Base-by-base conservation (phyloP, 1,284 basidiomycete genomes). In the Papiliotrema nemorosa region DNA sequence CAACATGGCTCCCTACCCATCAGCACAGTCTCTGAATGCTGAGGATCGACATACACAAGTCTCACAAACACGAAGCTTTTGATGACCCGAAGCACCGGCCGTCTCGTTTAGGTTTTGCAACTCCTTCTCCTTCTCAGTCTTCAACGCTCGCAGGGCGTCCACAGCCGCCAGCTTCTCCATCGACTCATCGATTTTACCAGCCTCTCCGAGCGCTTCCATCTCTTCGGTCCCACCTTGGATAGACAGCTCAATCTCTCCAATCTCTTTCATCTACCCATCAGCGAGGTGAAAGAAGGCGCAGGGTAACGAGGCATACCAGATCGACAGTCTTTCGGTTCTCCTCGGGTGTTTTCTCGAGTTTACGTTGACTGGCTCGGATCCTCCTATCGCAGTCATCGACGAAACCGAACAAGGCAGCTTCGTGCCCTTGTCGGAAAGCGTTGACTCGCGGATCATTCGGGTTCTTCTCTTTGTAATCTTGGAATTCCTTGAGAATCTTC, bases 281-380 rank as follows among this genome's bases (percentile, higher is more conserved):
- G 27, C n/a, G 6, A n/a, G 6, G 14, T 16, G 9, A 39, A 22
- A 5, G 36, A 7, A 31, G 29, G 14, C 29, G 14, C 7, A 31
- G 35, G 21, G 24, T 10, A 42, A 25, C 5, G 2, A 31, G 29
- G 14, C 7, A 31, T 31, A 88, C 88, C 79, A 98, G 77, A 74
- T 94, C 93, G 21, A 96, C 96, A 27, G 94, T 97, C 76, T 96
- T 93, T 47, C 91, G 90, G 73, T 97, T 97, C 80, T 99, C 96
- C 77, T 98, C 96, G 10, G 96, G 96, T 21, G 96, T 98, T 80
- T 98, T 97, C 78, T 98, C 96, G 65, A 99, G 78, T 66, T 96
- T 82, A 58, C 92, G 82, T 74, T 98, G 94, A 50, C 91, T 90
- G 38, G 90, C 84, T 41, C 90, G 80, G 75, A 99, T 98, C 67